These are phyloP conservation scores for Carex myosuroides DNA, from an alignment of 176 grass and related monocot genomes.

Conservation along the genomic window DNA sequence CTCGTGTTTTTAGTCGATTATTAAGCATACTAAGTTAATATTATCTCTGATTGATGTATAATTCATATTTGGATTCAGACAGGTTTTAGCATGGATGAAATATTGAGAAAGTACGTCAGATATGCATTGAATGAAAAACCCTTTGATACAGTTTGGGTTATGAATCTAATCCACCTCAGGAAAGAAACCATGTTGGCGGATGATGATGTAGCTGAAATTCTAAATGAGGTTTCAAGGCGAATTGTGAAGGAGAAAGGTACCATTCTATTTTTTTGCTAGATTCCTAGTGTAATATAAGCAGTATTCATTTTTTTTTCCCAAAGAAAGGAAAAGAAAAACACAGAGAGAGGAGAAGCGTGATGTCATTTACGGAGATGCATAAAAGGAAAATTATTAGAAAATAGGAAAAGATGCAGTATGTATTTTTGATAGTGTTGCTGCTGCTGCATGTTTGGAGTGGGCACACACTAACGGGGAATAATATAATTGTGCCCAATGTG, in stretches of 20 bases:
- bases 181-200: slow-evolving; percentile 77
- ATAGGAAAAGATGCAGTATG: neutral
- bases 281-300: slow-evolving; percentile 1
- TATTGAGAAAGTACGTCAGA: slow-evolving; percentile 88
- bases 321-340: neutral
- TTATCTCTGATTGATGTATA: neutral
- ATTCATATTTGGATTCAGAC: slow-evolving; percentile 47
- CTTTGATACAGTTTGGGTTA: slow-evolving; percentile 60
- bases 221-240: slow-evolving; percentile 86
- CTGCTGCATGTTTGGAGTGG: neutral
- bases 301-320: neutral
- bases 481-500: neutral
- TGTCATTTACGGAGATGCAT: neutral
- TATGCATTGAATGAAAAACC: slow-evolving; percentile 91
- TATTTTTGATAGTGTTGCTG: neutral
- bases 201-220: slow-evolving; percentile 73
- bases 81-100: slow-evolving; percentile 84
- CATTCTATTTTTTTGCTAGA: neutral
- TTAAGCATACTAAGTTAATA: neutral
- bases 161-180: slow-evolving; percentile 83
- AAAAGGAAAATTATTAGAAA: neutral
- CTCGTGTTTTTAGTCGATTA: neutral
- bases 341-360: neutral
- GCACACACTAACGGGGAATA: neutral
- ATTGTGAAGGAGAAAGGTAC: slow-evolving; percentile 88